Conservation (phyloP, 2,329 filamentous ascomycete species). For the Hypoxylon sp. region DNA sequence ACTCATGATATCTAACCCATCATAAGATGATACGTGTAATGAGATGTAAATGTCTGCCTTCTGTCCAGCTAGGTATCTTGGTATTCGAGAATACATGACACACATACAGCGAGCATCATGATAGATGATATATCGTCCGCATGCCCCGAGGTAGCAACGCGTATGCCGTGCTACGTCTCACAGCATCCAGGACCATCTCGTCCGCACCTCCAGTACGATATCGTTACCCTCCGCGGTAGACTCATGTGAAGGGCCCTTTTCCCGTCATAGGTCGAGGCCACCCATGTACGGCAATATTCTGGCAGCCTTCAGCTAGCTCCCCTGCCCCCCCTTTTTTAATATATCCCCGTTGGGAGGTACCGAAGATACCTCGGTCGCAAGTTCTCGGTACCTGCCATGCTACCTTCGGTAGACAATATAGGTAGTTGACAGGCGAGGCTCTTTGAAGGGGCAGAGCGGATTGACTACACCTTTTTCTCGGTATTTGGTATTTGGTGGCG, state of each 20-base stretch:
- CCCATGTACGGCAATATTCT: background rate
- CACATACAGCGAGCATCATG: conserved; percentile 1
- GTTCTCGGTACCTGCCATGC: background rate
- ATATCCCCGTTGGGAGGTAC: background rate
- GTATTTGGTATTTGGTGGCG: background rate
- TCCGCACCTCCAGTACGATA: conserved; percentile 1
- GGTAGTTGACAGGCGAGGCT: background rate
- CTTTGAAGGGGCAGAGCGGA: background rate
- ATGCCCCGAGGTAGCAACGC: background rate
- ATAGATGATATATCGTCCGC: conserved; percentile 18
- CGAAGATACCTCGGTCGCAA: background rate
- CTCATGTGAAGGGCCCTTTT: conserved; percentile 1
- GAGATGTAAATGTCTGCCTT: no score
- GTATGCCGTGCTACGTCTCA: conserved; percentile 28
- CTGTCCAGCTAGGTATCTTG: no score
- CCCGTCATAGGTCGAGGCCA: background rate
- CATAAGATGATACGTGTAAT: background rate
- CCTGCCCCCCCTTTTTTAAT: background rate
- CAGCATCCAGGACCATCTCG: conserved; percentile 15
- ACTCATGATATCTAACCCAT: background rate
- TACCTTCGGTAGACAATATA: background rate
- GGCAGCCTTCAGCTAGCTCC: background rate
- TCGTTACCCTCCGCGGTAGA: background rate
- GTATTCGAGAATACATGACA: conserved; percentile 1
- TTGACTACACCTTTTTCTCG: background rate